phyloP scores from a whole-genome alignment of 2,329 filamentous ascomycete species.

The Penicillium corylophilum region DNA sequence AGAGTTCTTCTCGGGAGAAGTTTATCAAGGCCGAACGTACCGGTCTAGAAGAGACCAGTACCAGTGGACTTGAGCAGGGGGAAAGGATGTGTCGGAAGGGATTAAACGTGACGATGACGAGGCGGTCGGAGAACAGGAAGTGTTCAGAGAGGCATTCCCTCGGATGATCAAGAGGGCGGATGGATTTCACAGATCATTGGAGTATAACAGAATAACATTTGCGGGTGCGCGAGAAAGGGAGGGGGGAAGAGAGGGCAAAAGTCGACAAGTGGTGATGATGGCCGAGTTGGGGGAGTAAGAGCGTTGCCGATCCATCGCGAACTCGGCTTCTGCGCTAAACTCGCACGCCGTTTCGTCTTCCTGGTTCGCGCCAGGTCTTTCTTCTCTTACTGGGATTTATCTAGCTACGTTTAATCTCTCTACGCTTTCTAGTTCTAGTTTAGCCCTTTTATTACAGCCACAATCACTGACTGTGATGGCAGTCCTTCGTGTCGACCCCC shows the following conservation, averaged over 20 bases:
- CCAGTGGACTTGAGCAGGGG: slow-evolving; percentile 3
- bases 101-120: slow-evolving; percentile 27
- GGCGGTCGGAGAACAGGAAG: slow-evolving; percentile 20
- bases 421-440: no score
- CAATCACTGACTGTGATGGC: background rate
- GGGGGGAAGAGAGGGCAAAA: slow-evolving; percentile 2
- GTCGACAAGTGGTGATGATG: slow-evolving; percentile 14
- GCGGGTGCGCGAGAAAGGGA: background rate
- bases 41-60: background rate
- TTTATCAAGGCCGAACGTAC: background rate
- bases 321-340: background rate
- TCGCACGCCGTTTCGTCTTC: background rate
- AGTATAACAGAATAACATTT: slow-evolving; percentile 13
- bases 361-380: no score
- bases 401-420: background rate
- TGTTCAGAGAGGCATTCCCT: slow-evolving; percentile 15
- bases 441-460: no score
- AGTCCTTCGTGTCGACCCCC: background rate
- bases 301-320: slow-evolving; percentile 10
- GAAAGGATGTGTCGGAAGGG: slow-evolving; percentile 11
- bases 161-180: slow-evolving; percentile 14
- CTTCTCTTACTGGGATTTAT: background rate
- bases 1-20: background rate
- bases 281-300: slow-evolving; percentile 23
- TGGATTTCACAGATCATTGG: slow-evolving; percentile 10